Base-by-base conservation (phyloP, 1,284 basidiomycete genomes). In the Microbotryum violaceum region DNA sequence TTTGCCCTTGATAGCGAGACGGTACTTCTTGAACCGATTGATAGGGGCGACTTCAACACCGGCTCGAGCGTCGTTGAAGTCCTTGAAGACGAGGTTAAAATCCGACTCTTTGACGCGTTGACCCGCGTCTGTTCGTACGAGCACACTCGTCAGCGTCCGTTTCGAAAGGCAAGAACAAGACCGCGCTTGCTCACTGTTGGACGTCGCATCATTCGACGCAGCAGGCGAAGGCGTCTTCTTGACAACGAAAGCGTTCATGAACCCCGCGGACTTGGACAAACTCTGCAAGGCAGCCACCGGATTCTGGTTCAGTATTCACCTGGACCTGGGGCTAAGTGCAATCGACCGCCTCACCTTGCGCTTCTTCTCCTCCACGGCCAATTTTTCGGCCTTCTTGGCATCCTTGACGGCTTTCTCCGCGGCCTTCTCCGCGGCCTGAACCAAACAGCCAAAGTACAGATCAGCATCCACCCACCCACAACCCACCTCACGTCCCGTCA, bases 11-110 rank as follows among this genome's bases (percentile, higher is more conserved):
- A 83, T 71, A 60, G 85, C 85, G 31, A 82, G 68, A 58, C 7
- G 59, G 68, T 58, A 76, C 42, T 55, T 70, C 56, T 74, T 70
- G 75, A 89, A 89, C 76, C 82, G 82, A 70, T 90, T 91, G 49
- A 79, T 72, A 0, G 86, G 85, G 5, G 89, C 88, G 18, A 90
- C 69, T 29, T 80, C 78, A 6, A 82, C 81, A 63, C 83, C 86
- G 68, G 85, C 87, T 77, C 86, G 88, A 64, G 87, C 37, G 37
- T 42, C 67, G 8, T 83, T 78, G 72, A 90, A 92, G 1, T 88
- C 83, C 67, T 82, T 85, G 78, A 92, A 92, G 0, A 80, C 79
- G 67, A 78, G 82, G 61, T 85, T 80, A 70, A 88, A 92, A 54
- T 91, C 87, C 7, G 81, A 81, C n/a, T 47, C 51, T 37, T 56